Evolutionary conservation across 2,329 filamentous ascomycete genomes (phyloP).

Genomic region (Falciphora oryzae): DNA sequence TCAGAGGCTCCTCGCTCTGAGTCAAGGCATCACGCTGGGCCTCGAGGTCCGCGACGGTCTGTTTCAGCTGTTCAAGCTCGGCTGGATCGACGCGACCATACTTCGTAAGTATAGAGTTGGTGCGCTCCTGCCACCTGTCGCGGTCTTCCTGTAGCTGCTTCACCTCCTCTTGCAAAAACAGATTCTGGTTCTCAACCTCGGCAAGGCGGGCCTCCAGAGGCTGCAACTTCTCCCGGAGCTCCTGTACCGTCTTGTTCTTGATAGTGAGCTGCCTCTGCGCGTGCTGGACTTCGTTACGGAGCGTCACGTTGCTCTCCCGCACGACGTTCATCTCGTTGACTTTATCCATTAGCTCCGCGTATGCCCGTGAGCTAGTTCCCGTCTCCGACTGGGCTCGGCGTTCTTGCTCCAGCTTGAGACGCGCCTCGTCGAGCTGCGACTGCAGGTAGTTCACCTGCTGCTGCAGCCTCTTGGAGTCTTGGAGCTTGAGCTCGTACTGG

Average conservation of each 20-base stretch:
- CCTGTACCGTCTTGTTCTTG: constrained; percentile 68
- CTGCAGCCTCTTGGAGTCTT: constrained; percentile 82
- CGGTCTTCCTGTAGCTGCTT: constrained; percentile 85
- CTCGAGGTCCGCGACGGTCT: constrained; percentile 62
- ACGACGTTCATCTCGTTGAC: constrained; percentile 94
- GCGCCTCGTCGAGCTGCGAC: constrained; percentile 80
- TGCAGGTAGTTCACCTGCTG: constrained; percentile 87
- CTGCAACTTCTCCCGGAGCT: constrained; percentile 68
- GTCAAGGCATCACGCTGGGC: constrained; percentile 56
- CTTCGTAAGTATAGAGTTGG: constrained; percentile 90
- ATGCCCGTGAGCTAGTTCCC: constrained; percentile 66
- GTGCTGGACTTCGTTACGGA: constrained; percentile 80
- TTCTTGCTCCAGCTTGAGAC: constrained; percentile 86
- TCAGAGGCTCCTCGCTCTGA: constrained; percentile 44
- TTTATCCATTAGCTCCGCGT: constrained; percentile 89
- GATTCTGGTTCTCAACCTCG: constrained; percentile 75
- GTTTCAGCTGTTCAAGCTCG: constrained; percentile 84
- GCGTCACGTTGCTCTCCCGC: constrained; percentile 86
- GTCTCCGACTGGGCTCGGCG: constrained; percentile 69
- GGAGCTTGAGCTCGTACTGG: constrained; percentile 84
- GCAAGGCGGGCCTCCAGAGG: constrained; percentile 75
- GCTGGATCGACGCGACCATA: constrained; percentile 93
- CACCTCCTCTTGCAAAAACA: constrained; percentile 80
- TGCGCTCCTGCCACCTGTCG: constrained; percentile 92
- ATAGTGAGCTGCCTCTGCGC: constrained; percentile 70